Conservation (phyloP, 2,329 filamentous ascomycete genomes). For the Venturia carpophila region DNA sequence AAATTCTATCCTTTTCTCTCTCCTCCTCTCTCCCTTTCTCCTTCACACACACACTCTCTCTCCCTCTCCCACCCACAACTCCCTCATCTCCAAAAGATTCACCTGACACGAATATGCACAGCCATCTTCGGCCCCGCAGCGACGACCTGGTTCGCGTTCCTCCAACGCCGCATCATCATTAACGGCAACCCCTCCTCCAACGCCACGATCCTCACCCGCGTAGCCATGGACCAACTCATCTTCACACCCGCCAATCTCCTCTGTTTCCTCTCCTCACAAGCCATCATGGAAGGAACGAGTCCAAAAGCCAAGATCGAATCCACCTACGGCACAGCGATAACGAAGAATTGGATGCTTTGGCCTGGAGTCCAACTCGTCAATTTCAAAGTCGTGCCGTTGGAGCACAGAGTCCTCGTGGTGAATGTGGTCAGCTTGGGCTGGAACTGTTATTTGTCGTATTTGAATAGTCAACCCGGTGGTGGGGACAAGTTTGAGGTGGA, state of each 20-base stretch:
- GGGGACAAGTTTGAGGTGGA: constrained; percentile 1
- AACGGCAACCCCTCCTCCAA: constrained; percentile 35
- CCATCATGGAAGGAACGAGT: constrained; percentile 62
- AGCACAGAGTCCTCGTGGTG: constrained; percentile 77
- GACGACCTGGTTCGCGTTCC: constrained; percentile 76
- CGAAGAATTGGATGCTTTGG: constrained; percentile 84
- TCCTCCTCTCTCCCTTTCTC: constrained; percentile 14
- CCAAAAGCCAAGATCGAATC: constrained; percentile 62
- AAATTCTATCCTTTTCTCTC: constrained; percentile 29
- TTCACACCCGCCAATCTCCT: constrained; percentile 81
- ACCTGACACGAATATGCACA: constrained; percentile 27
- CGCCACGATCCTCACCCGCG: constrained; percentile 46
- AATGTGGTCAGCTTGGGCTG: constrained; percentile 56
- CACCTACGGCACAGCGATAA: constrained; percentile 63
- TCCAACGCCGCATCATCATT: constrained; percentile 60
- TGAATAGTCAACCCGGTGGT: constrained; percentile 28
- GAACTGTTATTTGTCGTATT: constrained; percentile 36
- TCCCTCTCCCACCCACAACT: not conserved
- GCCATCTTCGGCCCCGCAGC: constrained; percentile 81
- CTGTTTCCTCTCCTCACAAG: constrained; percentile 77
- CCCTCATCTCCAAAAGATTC: not conserved
- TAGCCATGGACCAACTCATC: constrained; percentile 68
- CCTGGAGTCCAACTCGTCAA: constrained; percentile 77
- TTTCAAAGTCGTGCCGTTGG: constrained; percentile 77
- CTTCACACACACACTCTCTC: constrained; percentile 16